These are phyloP conservation scores for Aeschynomene evenia DNA, from an alignment of 306 rosid genomes.

Conservation along the genomic window DNA sequence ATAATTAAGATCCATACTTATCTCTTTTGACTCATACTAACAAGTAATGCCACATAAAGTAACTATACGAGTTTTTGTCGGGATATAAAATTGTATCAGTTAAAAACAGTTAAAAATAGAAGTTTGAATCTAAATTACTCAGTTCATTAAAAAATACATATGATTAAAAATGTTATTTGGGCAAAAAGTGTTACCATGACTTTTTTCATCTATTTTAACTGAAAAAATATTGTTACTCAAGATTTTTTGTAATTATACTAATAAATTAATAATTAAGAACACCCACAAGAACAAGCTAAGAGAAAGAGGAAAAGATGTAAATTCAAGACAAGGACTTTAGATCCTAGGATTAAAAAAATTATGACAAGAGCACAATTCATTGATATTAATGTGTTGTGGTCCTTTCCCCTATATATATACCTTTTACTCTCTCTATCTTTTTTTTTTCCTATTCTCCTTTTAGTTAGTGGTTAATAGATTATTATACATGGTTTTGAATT, in stretches of 20 bases:
- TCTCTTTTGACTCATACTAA: constrained; percentile 20
- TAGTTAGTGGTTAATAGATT: neutral
- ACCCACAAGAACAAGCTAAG: neutral
- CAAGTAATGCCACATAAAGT: neutral
- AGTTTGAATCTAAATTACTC: no score
- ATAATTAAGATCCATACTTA: constrained; percentile 10
- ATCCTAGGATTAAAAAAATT: neutral
- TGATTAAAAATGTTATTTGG: no score
- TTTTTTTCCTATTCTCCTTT: neutral
- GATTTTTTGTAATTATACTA: neutral
- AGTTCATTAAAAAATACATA: no score
- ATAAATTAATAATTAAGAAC: neutral
- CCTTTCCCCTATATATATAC: neutral
- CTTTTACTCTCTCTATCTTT: neutral
- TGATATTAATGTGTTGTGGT: neutral
- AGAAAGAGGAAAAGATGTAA: neutral
- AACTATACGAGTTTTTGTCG: no score
- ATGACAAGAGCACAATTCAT: neutral
- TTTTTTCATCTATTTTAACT: no score
- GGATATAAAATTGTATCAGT: no score
- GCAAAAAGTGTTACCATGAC: no score
- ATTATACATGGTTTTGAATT: neutral
- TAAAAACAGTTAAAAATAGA: no score
- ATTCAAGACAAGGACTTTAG: neutral
- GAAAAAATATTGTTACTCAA: no score